Base-by-base conservation (phyloP, 345 rosid species). In the Diplotaxis tenuifolia region DNA sequence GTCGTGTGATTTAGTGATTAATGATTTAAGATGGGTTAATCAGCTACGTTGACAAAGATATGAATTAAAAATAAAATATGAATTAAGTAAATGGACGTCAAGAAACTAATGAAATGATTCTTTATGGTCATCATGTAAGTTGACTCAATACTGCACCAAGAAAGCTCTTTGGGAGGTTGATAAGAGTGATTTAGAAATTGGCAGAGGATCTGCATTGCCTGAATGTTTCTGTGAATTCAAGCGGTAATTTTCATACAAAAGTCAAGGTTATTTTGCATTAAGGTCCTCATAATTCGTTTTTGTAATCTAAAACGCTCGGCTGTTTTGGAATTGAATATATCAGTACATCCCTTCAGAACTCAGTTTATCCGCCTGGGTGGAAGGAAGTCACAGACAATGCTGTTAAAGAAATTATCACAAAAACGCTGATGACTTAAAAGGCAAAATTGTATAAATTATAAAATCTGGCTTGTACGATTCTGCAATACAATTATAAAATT, bases 191-290 rank as follows among this genome's bases (percentile, higher is more conserved):
- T 88, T 82, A 75, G 79, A 31, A 10, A 82, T 78, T 78, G 94
- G 98, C 62, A 84, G 80, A 72, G 96, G 96, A 28, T 89, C 83
- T 80, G 92, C 93, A 54, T 72, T 89, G 78, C 88, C 91, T 31
- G 23, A 49, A 16, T 60, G 52, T 27, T 71, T 60, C 60, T 47
- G 59, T 9, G 60, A 47, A 31, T 22, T 52, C 38, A 71, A 36
- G 42, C 63, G 63, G 19, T 38, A 63, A 54, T 27, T 25, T 63
- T 38, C 11, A 71, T 5, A 9, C 62, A 21, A 6, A 32, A 63
- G 42, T 23, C 31, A 71, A 4, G 5, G 14, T 61, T 23, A 32
- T 32, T 32, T 32, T 32, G 36, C 9, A 32, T 7, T 9, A 8
- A 32, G 36, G 36, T 32, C 36, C 36, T 32, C 10, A 32, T 28